phyloP scores from a whole-genome alignment of 495 filamentous ascomycete genomes.

The Friedmanniomyces endolithicus region DNA sequence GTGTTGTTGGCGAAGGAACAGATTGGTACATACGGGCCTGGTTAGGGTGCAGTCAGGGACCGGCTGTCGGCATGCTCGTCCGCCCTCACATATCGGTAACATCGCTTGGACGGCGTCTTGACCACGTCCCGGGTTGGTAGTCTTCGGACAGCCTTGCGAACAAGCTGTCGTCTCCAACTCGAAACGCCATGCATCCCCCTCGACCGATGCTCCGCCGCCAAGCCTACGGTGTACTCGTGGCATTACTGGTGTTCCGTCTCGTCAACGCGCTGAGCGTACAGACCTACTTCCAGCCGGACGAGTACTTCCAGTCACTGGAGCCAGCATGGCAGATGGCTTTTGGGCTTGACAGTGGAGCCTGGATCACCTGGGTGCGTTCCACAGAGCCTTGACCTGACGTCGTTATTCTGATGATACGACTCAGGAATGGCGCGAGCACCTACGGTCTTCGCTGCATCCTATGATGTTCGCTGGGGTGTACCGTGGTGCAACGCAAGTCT shows the following conservation, averaged over 20 bases:
- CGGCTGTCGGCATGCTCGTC: too few relatives aligned
- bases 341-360: conserved; percentile 62
- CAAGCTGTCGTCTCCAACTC: too few relatives aligned
- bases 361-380: conserved; percentile 81
- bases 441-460: conserved; percentile 89
- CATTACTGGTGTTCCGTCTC: conserved; percentile 62
- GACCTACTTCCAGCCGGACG: conserved; percentile 99
- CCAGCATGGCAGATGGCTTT: conserved; percentile 89
- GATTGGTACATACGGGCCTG: too few relatives aligned
- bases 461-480: conserved; percentile 71
- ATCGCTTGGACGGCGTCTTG: too few relatives aligned
- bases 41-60: too few relatives aligned
- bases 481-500: conserved; percentile 42
- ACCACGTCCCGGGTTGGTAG: too few relatives aligned
- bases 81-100: too few relatives aligned
- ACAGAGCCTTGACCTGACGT: conserved; percentile 3
- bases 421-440: conserved; percentile 85
- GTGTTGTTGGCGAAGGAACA: too few relatives aligned
- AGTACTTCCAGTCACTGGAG: conserved; percentile 93
- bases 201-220: not conserved
- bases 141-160: too few relatives aligned
- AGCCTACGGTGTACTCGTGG: conserved; percentile 4
- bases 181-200: too few relatives aligned
- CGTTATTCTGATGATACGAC: not conserved
- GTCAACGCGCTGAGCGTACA: conserved; percentile 69